phyloP scores from a whole-genome alignment of 495 filamentous ascomycete species.

The Copromyces sp. region DNA sequence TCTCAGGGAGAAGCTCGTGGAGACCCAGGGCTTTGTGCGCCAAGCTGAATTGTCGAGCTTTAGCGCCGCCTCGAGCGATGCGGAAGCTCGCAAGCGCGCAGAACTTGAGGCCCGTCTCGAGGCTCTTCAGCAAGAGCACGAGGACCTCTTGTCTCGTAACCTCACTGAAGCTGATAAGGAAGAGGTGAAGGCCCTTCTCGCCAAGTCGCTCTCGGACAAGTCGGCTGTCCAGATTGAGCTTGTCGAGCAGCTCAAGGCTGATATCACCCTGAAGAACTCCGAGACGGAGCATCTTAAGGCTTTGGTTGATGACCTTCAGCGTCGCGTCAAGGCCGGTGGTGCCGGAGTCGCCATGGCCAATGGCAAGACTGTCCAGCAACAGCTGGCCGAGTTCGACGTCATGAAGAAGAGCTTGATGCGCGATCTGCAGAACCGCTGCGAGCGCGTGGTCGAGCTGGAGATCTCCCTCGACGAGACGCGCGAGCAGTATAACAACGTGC shows the following conservation, averaged over 20 bases:
- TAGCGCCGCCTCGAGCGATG: slow-evolving; percentile 44
- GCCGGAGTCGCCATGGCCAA: slow-evolving; percentile 50
- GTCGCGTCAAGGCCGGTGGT: slow-evolving; percentile 48
- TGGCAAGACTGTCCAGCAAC: slow-evolving; percentile 92
- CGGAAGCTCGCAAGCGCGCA: slow-evolving; percentile 52
- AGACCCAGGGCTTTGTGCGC: slow-evolving; percentile 85
- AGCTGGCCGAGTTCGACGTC: slow-evolving; percentile 94
- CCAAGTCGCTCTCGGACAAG: slow-evolving; percentile 61
- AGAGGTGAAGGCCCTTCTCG: slow-evolving; percentile 70
- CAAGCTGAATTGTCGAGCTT: slow-evolving; percentile 79
- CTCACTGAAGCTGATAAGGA: slow-evolving; percentile 66
- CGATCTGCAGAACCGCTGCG: slow-evolving; percentile 94
- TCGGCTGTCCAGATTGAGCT: slow-evolving; percentile 61
- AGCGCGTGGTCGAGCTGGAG: slow-evolving; percentile 94
- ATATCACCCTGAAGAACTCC: slow-evolving; percentile 58
- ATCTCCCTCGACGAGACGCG: slow-evolving; percentile 93
- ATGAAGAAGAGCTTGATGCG: slow-evolving; percentile 99
- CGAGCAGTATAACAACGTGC: slow-evolving; percentile 97
- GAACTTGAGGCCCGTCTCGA: slow-evolving; percentile 67
- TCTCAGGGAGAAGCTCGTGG: slow-evolving; percentile 65
- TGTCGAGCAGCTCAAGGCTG: slow-evolving; percentile 59
- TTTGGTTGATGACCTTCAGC: slow-evolving; percentile 67
- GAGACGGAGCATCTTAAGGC: slow-evolving; percentile 68
- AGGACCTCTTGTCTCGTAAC: slow-evolving; percentile 69
- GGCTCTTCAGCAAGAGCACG: slow-evolving; percentile 67